Evolutionary conservation across 495 filamentous ascomycete genomes (phyloP).

Genomic region (Patellaria atrata): DNA sequence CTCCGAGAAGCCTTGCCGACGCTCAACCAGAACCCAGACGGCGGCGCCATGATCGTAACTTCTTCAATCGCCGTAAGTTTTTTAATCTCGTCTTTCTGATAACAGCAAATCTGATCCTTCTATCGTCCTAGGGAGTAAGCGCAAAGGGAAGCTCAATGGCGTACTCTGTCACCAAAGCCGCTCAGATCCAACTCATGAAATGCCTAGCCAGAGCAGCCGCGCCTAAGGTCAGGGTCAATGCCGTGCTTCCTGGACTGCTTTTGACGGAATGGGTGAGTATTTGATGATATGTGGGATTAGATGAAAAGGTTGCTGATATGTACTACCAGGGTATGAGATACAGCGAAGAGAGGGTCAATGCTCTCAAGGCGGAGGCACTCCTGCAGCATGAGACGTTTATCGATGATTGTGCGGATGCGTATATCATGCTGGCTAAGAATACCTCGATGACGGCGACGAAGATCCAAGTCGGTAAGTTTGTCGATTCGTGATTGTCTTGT

Average conservation of each 20-base stretch:
- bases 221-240: constrained; percentile 50
- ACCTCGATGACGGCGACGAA: constrained; percentile 29
- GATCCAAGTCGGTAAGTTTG: constrained; percentile 24
- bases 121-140: constrained; percentile 28
- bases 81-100: constrained; percentile 1
- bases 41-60: constrained; percentile 54
- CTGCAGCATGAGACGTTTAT: constrained; percentile 27
- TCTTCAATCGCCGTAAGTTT: constrained; percentile 42
- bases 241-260: constrained; percentile 50
- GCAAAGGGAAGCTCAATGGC: constrained; percentile 45
- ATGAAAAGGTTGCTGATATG: not conserved
- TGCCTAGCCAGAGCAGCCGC: constrained; percentile 55
- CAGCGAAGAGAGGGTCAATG: constrained; percentile 15
- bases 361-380: constrained; percentile 21
- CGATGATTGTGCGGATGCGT: constrained; percentile 29
- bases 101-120: not conserved
- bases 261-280: constrained; percentile 55
- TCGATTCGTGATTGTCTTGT: not conserved
- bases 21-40: constrained; percentile 54
- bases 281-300: not conserved
- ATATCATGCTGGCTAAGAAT: constrained; percentile 27
- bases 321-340: constrained; percentile 21
- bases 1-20: constrained; percentile 47
- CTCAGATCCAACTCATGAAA: constrained; percentile 56
- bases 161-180: constrained; percentile 54